Percentiles rank a stretch among this genome's conserved stretches.
phyloP scores from a whole-genome alignment of 2,329 filamentous ascomycete genomes.

The Magnaporthiopsis incrustans region DNA sequence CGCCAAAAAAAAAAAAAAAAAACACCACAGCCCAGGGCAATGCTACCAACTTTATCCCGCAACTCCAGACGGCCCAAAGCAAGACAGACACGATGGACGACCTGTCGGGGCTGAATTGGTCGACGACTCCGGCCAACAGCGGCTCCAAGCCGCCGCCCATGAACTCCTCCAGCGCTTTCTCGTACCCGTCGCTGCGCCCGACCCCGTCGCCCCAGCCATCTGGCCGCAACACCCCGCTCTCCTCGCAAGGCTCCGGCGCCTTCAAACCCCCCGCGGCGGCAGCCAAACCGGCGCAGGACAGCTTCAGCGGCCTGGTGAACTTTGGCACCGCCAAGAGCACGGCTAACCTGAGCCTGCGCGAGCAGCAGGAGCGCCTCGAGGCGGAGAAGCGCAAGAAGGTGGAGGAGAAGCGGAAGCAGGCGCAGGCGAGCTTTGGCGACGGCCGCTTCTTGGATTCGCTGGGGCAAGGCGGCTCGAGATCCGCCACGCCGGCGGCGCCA shows the following conservation, averaged over 20 bases:
- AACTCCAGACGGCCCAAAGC: background rate
- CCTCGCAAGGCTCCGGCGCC: constrained; percentile 37
- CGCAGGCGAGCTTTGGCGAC: constrained; percentile 71
- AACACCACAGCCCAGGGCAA: background rate
- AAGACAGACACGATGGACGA: constrained; percentile 45
- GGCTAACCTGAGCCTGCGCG: constrained; percentile 68
- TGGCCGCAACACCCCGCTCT: constrained; percentile 48
- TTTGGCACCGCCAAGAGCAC: constrained; percentile 50
- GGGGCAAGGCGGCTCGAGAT: constrained; percentile 31
- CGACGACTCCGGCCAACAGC: constrained; percentile 27
- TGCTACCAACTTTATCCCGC: background rate
- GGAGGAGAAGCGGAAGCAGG: constrained; percentile 61
- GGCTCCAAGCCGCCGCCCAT: constrained; percentile 34
- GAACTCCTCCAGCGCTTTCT: constrained; percentile 31
- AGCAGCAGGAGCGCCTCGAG: constrained; percentile 63
- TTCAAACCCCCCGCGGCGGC: constrained; percentile 32
- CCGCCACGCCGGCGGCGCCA: constrained; percentile 6
- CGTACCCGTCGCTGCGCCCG: constrained; percentile 44
- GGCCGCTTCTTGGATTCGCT: constrained; percentile 69
- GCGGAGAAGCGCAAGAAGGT: constrained; percentile 64
- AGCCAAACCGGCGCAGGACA: constrained; percentile 53
- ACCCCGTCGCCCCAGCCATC: constrained; percentile 48
- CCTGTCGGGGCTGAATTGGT: constrained; percentile 54
- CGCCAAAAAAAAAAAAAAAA: too few species aligned
- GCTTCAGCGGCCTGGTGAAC: constrained; percentile 69